Evolutionary conservation across 257 asterid species (phyloP).

Genomic region (Penstemon newberryi): DNA sequence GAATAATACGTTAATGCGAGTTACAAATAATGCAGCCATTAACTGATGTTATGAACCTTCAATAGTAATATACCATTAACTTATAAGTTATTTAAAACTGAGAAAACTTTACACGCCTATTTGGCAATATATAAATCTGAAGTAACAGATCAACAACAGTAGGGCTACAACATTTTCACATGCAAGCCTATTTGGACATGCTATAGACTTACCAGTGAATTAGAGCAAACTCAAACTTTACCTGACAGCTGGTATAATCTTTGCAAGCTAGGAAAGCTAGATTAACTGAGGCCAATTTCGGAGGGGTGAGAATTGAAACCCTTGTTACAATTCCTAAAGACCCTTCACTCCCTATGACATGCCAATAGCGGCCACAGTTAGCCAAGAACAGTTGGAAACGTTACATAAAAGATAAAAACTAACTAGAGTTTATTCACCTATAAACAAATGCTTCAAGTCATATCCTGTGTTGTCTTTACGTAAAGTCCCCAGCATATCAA

Average conservation of each 20-base stretch:
- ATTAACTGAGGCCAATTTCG: constrained; percentile 83
- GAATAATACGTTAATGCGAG: not conserved
- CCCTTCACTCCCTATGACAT: constrained; percentile 88
- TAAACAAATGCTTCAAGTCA: constrained; percentile 95
- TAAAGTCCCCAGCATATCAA: constrained; percentile 91
- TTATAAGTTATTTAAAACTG: not conserved
- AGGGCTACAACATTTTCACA: constrained; percentile 20
- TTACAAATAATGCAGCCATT: constrained; percentile 8
- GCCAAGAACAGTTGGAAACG: constrained; percentile 24
- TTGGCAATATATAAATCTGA: not conserved
- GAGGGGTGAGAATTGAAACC: constrained; percentile 94
- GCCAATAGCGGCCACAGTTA: constrained; percentile 27
- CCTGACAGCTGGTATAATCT: constrained; percentile 95
- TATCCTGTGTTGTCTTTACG: constrained; percentile 98
- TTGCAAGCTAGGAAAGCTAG: constrained; percentile 89
- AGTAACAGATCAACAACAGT: not conserved
- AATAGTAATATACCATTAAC: not conserved
- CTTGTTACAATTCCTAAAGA: constrained; percentile 92
- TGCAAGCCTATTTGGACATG: constrained; percentile 8
- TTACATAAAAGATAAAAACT: constrained; percentile 23
- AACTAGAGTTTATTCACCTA: constrained; percentile 53
- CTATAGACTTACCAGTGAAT: constrained; percentile 16
- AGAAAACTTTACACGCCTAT: not conserved
- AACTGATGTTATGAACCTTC: constrained; percentile 11
- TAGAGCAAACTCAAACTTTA: constrained; percentile 34